Conservation (phyloP, 2,329 filamentous ascomycete genomes). For the Albifimbria verrucaria region DNA sequence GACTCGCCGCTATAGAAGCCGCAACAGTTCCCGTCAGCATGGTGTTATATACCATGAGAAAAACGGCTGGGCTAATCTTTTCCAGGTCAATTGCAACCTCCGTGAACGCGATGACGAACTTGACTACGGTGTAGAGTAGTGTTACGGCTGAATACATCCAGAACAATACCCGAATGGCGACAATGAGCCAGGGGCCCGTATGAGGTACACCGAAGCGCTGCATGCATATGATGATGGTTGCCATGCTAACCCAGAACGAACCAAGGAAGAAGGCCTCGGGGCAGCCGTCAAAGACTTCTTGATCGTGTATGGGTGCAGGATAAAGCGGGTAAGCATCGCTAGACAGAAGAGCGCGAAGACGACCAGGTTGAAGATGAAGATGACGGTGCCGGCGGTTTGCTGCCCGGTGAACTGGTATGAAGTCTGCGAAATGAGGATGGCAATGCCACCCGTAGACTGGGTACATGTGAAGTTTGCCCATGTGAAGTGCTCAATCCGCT, state of each 20-base stretch:
- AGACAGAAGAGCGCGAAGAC: slow-evolving; percentile 46
- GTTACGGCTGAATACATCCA: slow-evolving; percentile 46
- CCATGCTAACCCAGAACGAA: slow-evolving; percentile 59
- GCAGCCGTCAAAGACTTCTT: slow-evolving; percentile 32
- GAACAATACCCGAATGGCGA: slow-evolving; percentile 43
- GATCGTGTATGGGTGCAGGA: slow-evolving; percentile 55
- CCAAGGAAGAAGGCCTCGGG: slow-evolving; percentile 62
- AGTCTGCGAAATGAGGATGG: slow-evolving; percentile 21
- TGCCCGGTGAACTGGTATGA: slow-evolving; percentile 46
- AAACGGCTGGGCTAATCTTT: slow-evolving; percentile 25
- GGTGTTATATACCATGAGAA: slow-evolving; percentile 25
- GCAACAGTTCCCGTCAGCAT: slow-evolving; percentile 23
- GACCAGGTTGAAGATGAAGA: slow-evolving; percentile 47
- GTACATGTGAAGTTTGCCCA: slow-evolving; percentile 30
- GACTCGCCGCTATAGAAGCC: slow-evolving; percentile 17
- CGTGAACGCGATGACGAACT: slow-evolving; percentile 26
- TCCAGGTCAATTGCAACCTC: slow-evolving; percentile 21
- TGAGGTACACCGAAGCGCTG: slow-evolving; percentile 56
- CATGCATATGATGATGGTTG: slow-evolving; percentile 62
- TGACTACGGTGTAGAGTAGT: slow-evolving; percentile 17
- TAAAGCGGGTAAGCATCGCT: slow-evolving; percentile 57
- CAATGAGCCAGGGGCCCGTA: slow-evolving; percentile 46
- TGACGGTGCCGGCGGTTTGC: slow-evolving; percentile 41
- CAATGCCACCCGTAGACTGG: slow-evolving; percentile 31
- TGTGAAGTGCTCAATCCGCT: slow-evolving; percentile 21